Conservation (phyloP, 2,329 filamentous ascomycete species). For the Aspergillus sp. region DNA sequence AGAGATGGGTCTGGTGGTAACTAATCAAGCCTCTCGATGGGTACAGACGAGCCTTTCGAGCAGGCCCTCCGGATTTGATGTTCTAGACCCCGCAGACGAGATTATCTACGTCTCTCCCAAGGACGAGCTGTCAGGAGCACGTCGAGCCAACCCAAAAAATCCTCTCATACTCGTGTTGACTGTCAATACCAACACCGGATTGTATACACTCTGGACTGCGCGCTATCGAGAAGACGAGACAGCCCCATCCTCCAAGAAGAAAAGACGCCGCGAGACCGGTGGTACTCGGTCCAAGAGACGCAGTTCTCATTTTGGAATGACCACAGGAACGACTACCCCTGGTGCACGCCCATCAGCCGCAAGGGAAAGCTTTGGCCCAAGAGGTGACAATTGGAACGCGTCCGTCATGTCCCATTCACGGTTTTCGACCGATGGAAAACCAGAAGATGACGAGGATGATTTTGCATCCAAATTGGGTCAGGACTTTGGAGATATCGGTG, state of each 20-base stretch:
- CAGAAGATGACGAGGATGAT: conserved; percentile 59
- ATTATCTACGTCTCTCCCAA: conserved; percentile 77
- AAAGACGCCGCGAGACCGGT: conserved; percentile 52
- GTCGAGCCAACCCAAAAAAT: conserved; percentile 40
- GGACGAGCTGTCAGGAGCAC: conserved; percentile 44
- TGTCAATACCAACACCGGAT: conserved; percentile 70
- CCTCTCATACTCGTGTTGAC: conserved; percentile 76
- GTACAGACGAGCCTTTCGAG: conserved; percentile 26
- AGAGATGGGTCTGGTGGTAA: conserved; percentile 80
- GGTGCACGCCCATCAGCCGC: conserved; percentile 62
- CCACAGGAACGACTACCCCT: conserved; percentile 75
- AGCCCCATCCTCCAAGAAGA: conserved; percentile 43
- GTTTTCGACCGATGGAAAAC: conserved; percentile 52
- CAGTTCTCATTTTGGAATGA: conserved; percentile 62
- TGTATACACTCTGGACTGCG: conserved; percentile 83
- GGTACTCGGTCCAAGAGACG: conserved; percentile 67
- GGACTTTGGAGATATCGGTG: conserved; percentile 58
- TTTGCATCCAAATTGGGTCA: conserved; percentile 71
- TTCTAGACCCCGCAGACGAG: conserved; percentile 76
- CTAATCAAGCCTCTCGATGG: conserved; percentile 41
- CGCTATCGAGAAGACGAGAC: conserved; percentile 70
- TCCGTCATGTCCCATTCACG: conserved; percentile 41
- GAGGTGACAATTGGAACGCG: conserved; percentile 44
- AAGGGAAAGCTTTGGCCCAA: conserved; percentile 73
- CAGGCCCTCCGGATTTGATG: conserved; percentile 44